These are phyloP conservation scores for Xylaria curta DNA, from an alignment of 495 filamentous ascomycete genomes.

Conservation along the genomic window DNA sequence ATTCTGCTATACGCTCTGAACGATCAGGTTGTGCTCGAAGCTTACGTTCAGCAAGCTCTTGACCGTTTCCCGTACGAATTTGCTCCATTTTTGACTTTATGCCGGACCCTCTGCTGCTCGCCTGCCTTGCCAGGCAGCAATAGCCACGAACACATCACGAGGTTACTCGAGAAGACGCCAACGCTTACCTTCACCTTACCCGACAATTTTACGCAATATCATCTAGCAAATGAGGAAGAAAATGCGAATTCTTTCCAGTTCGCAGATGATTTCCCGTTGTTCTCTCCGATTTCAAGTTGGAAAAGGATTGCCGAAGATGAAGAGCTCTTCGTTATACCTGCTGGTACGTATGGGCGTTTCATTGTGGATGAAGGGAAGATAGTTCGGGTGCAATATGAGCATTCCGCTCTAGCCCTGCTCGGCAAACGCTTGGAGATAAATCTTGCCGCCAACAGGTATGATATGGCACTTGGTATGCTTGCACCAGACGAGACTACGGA, in stretches of 20 bases:
- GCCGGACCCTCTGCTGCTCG: conserved; percentile 45
- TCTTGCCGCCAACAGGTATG: conserved; percentile 47
- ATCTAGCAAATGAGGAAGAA: conserved; percentile 81
- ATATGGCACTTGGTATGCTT: conserved; percentile 43
- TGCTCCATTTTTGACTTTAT: conserved; percentile 70
- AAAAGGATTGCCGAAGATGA: conserved; percentile 40
- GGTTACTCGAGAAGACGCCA: conserved; percentile 66
- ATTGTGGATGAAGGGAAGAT: conserved; percentile 64
- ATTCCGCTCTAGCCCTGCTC: conserved; percentile 78
- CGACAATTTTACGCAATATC: conserved; percentile 68
- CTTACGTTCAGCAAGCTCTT: conserved; percentile 66
- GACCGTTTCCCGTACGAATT: conserved; percentile 87
- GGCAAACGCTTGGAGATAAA: conserved; percentile 72
- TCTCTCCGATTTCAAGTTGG: conserved; percentile 46
- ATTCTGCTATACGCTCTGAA: conserved; percentile 57
- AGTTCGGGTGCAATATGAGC: conserved; percentile 68
- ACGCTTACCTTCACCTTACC: conserved; percentile 78
- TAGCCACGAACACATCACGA: conserved; percentile 56
- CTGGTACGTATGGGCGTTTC: conserved; percentile 73
- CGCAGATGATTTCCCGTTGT: conserved; percentile 58
- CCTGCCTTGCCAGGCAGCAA: conserved; percentile 53
- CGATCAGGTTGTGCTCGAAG: conserved; percentile 60
- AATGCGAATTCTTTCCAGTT: conserved; percentile 72
- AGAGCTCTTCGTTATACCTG: conserved; percentile 59
- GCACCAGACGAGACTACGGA: conserved; percentile 47